Evolutionary conservation across 805 yeast species (phyloP), one percentile per base, ranked within the genome.

Genomic region (Suhomyces vadensis): DNA sequence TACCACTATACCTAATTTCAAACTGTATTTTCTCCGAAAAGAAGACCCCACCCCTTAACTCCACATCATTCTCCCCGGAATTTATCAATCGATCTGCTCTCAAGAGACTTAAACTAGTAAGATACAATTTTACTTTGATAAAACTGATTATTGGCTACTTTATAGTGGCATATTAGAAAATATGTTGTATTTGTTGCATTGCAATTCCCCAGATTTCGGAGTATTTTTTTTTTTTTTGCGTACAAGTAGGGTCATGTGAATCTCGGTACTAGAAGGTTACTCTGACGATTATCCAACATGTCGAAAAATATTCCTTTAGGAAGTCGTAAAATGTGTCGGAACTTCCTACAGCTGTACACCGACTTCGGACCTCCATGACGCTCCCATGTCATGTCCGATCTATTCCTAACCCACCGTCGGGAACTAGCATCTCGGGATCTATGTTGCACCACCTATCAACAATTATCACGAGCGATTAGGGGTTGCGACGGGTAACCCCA

Each of bases 161-260:
- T 17, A 16, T 35, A 13, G 39, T 16, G 21, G 27, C 26, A 13
- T 8, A 21, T 17, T 11, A 26, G 19, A 27, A 37, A 17, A 11
- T 26, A 21, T 27, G 31, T n/a, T 25, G 14, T 29, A 35, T 38
- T 11, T 13, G 19, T 13, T 35, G 26, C 27, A 20, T n/a, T 7
- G 24, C 14, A 20, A 39, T 49, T 49, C 52, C 52, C 52, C 52
- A 49, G 52, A 46, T 49, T 49, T 49, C 52, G 52, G 52, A 49
- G 50, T 49, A 47, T 20, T 11, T 10, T 24, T 16, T 24, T 31
- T 37, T 37, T 37, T 37, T 37, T 23, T 9, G 22, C 22, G 16
- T 29, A 6, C 11, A 8, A 29, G 9, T 14, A 24, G 10, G 39
- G 22, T 37, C 39, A 37, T 37, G 39, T 37, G 39, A 37, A 37